Conservation (phyloP, 805 yeast species). For the Debaryomyces castellii region DNA sequence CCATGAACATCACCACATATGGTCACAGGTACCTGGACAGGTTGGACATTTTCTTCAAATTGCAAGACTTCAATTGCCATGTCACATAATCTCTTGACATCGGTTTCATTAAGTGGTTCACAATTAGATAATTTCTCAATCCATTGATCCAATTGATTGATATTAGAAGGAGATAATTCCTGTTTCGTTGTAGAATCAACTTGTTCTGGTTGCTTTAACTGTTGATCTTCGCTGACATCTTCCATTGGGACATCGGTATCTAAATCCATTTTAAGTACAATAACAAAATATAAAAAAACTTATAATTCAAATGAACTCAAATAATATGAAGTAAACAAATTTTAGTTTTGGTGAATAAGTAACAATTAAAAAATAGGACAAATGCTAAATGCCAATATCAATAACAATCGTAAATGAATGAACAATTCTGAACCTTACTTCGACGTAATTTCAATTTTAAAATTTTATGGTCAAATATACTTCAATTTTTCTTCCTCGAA, state of each 20-base stretch:
- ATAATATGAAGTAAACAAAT: neutral
- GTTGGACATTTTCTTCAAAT: slow-evolving; percentile 92
- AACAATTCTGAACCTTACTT: neutral
- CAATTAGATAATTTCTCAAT: slow-evolving; percentile 76
- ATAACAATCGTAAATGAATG: slow-evolving; percentile 1
- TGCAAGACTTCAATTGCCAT: slow-evolving; percentile 92
- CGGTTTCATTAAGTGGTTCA: slow-evolving; percentile 77
- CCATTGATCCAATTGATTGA: slow-evolving; percentile 83
- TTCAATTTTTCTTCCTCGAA: neutral
- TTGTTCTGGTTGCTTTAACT: slow-evolving; percentile 17
- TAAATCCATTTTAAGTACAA: slow-evolving; percentile 55
- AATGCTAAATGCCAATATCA: neutral
- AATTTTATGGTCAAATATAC: neutral
- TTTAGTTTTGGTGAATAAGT: neutral
- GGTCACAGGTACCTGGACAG: slow-evolving; percentile 93
- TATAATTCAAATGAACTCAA: neutral
- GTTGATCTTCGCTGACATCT: slow-evolving; percentile 59
- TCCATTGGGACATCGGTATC: slow-evolving; percentile 86
- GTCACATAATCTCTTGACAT: slow-evolving; percentile 75
- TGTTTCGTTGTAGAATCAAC: slow-evolving; percentile 28
- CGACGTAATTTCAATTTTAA: neutral
- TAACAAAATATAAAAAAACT: neutral
- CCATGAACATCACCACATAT: slow-evolving; percentile 98
- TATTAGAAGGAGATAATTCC: slow-evolving; percentile 40
- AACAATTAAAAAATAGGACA: neutral